Evolutionary conservation across 768 basidiomycete genomes (phyloP), one percentile per base, ranked within the genome.

Genomic region (Auricularia heimuer): DNA sequence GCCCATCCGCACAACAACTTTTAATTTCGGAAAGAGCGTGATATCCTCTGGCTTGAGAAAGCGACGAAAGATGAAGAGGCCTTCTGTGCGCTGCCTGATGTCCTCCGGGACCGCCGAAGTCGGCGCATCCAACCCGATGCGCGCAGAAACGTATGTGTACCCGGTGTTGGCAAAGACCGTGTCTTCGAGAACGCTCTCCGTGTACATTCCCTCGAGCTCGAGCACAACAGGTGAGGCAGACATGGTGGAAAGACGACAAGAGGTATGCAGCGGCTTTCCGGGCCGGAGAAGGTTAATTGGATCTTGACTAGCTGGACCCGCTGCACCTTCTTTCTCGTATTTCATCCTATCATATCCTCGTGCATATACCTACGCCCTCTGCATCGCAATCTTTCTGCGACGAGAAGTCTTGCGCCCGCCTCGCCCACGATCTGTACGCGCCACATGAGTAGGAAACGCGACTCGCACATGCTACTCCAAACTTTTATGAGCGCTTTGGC

Each of bases 11-110:
- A 71, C 64, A 0, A 66, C 64, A 0, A 70, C 69, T 45, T 68
- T 67, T 3, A 70, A 62, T 29, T 69, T 70, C 10, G 68, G 66
- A 42, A 69, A 70, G 6, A 65, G 33, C 16, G 64, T 42, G 3
- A 67, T 39, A 10, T 69, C 66, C 51, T 67, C 56, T 36, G 21
- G 51, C 21, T 36, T 60, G 18, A 69, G 24, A 33, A 62, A 68
- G 24, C 65, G 44, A 16, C 67, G 54, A 3, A 69, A 65, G 16
- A 68, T 62, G 65, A 69, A 62, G 4, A 69, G 61, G 16, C 67
- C 68, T 21, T 66, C 35, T 1, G 66, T 65, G 44, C 67, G 66
- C 47, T 67, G 34, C 11, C 64, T 61, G 18, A 65, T 58, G 16
- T 60, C 56, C n/a, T n/a, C 36, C 3, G 64, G 64, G 18, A 65